Evolutionary conservation across 331 rosid species (phyloP).

Genomic region (Pyracantha coccinea): DNA sequence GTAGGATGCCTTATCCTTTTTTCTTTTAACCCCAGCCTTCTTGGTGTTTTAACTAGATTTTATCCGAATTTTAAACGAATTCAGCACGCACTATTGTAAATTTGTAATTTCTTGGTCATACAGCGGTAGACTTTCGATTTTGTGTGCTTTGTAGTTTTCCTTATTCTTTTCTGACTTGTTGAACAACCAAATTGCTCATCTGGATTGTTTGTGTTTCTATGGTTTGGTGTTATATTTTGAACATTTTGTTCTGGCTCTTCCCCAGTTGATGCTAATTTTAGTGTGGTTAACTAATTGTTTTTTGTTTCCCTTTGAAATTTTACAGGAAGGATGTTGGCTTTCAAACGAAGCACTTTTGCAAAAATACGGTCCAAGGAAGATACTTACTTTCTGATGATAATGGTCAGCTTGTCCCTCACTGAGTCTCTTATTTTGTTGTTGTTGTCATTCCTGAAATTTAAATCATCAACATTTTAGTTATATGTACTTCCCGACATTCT

Average conservation of each 20-base stretch:
- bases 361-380: conserved; percentile 88
- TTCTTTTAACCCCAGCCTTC: neutral
- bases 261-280: neutral
- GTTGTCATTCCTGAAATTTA: too few relatives aligned
- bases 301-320: neutral
- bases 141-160: neutral
- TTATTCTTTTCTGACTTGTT: neutral
- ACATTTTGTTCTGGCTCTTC: neutral
- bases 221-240: too few relatives aligned
- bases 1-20: neutral
- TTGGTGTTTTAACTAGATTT: neutral
- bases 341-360: conserved; percentile 32
- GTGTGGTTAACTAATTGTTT: neutral
- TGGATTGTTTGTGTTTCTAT: neutral
- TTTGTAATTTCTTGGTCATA: neutral
- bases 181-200: neutral
- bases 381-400: conserved; percentile 67
- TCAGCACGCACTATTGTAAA: neutral
- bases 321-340: conserved; percentile 61
- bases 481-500: neutral
- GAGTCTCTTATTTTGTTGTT: neutral
- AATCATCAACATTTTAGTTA: neutral
- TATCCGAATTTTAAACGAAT: neutral
- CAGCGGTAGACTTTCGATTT: neutral
- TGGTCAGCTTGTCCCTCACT: conserved; percentile 28